These are phyloP conservation scores for Zoysia matrella DNA, from an alignment of 202 grass and related monocot species.

Conservation along the genomic window DNA sequence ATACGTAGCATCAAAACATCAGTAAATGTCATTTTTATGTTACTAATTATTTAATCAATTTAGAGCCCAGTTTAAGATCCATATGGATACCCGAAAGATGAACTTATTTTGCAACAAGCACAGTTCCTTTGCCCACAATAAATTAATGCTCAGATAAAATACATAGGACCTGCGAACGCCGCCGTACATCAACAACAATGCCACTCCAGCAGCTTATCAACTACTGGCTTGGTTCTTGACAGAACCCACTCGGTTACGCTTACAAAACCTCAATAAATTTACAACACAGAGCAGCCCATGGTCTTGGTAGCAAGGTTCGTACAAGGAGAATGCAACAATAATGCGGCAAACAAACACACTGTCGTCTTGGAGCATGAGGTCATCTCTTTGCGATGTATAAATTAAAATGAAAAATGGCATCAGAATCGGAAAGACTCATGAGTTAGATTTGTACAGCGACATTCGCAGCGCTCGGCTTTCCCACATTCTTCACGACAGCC, in stretches of 20 bases:
- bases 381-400: conserved; percentile 56
- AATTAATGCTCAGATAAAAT: conserved; percentile 42
- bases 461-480: conserved; percentile 39
- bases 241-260: conserved; percentile 37
- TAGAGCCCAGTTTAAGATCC: neutral
- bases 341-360: conserved; percentile 58
- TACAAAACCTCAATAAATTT: conserved; percentile 52
- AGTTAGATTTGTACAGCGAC: conserved; percentile 64
- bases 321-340: conserved; percentile 58
- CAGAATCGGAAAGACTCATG: conserved; percentile 31
- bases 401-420: conserved; percentile 64
- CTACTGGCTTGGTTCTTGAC: conserved; percentile 46
- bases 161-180: conserved; percentile 28
- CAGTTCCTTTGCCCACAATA: conserved; percentile 27
- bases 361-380: conserved; percentile 41
- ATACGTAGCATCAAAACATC: neutral
- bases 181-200: conserved; percentile 38
- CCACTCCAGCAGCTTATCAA: conserved; percentile 42
- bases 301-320: conserved; percentile 43
- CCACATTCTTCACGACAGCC: conserved; percentile 33
- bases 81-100: neutral
- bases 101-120: conserved; percentile 19
- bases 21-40: neutral
- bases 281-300: conserved; percentile 39
- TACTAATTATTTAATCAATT: neutral